phyloP scores from a whole-genome alignment of 1,284 basidiomycete species.

The Cutaneotrichosporon sp. region DNA sequence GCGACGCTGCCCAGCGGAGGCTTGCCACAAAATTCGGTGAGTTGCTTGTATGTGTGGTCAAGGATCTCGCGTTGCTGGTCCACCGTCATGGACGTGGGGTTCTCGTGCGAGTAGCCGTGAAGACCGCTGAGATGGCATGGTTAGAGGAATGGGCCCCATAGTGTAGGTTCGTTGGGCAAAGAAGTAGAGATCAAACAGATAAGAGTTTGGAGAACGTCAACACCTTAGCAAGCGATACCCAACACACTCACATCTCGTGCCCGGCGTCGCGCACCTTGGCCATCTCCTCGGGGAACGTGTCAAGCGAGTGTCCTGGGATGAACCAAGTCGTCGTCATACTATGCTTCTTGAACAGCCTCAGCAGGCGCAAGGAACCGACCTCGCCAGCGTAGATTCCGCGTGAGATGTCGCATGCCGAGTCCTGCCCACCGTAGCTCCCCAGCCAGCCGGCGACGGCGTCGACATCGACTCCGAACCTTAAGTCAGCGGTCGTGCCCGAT shows the following conservation, averaged over 20 bases:
- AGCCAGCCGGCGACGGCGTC: conserved; percentile 63
- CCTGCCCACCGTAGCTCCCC: conserved; percentile 49
- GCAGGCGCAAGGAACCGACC: conserved; percentile 62
- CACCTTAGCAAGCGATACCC: too few species aligned
- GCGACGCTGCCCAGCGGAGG: conserved; percentile 65
- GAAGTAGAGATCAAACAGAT: too few species aligned
- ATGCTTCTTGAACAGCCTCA: conserved; percentile 68
- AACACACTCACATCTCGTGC: conserved; percentile 50
- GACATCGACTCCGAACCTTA: conserved; percentile 56
- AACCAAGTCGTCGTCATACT: conserved; percentile 66
- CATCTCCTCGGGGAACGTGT: conserved; percentile 50
- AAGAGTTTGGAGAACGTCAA: too few species aligned
- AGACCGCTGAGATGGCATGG: conserved; percentile 51
- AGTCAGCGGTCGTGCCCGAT: neutral
- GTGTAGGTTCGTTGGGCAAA: too few species aligned
- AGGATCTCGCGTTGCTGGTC: conserved; percentile 69
- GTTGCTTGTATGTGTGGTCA: conserved; percentile 60
- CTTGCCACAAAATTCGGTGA: conserved; percentile 64
- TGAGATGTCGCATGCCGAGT: conserved; percentile 47
- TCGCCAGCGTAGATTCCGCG: conserved; percentile 58
- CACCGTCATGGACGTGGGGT: conserved; percentile 59
- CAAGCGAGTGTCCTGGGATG: conserved; percentile 55
- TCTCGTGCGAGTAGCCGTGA: conserved; percentile 73
- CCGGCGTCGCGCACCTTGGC: conserved; percentile 48
- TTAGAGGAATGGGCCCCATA: too few species aligned